phyloP scores from a whole-genome alignment of 1,284 basidiomycete species.

The Sanghuangporus weigelae region DNA sequence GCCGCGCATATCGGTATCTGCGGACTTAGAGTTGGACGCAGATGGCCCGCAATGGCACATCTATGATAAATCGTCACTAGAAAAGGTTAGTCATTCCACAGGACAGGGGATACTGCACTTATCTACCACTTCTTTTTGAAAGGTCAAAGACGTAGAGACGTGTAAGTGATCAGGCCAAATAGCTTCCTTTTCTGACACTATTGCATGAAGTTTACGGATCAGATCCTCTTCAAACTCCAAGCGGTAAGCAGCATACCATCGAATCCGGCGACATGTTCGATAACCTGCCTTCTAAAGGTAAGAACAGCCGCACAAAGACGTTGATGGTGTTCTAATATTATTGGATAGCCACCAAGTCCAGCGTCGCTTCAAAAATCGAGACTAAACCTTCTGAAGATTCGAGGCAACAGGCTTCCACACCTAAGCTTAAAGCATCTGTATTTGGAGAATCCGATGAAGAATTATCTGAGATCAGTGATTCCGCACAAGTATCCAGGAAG shows the following conservation, averaged over 20 bases:
- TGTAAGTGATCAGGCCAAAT: slow-evolving; percentile 1
- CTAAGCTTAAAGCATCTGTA: not conserved
- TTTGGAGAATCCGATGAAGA: slow-evolving; percentile 20
- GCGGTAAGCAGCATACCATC: not conserved
- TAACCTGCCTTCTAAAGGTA: not conserved
- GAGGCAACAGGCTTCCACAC: not conserved
- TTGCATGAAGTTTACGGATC: slow-evolving; percentile 1
- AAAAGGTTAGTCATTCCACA: slow-evolving; percentile 1
- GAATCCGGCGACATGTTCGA: not conserved
- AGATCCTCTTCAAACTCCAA: not conserved
- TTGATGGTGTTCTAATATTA: not conserved
- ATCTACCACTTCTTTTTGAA: not conserved
- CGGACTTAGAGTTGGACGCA: slow-evolving; percentile 19
- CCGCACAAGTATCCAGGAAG: slow-evolving; percentile 10
- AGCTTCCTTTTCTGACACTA: not conserved
- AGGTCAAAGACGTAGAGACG: slow-evolving; percentile 9
- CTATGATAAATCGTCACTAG: not conserved
- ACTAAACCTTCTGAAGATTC: not conserved
- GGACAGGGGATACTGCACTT: not conserved
- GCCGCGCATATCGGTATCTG: slow-evolving; percentile 17
- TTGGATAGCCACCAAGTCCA: not conserved
- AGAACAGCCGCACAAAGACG: not conserved
- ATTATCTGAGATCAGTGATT: slow-evolving; percentile 28
- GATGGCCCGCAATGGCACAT: not conserved
- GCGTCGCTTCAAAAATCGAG: not conserved